Conservation (phyloP, 495 filamentous ascomycete genomes). For the Neurospora sp. region DNA sequence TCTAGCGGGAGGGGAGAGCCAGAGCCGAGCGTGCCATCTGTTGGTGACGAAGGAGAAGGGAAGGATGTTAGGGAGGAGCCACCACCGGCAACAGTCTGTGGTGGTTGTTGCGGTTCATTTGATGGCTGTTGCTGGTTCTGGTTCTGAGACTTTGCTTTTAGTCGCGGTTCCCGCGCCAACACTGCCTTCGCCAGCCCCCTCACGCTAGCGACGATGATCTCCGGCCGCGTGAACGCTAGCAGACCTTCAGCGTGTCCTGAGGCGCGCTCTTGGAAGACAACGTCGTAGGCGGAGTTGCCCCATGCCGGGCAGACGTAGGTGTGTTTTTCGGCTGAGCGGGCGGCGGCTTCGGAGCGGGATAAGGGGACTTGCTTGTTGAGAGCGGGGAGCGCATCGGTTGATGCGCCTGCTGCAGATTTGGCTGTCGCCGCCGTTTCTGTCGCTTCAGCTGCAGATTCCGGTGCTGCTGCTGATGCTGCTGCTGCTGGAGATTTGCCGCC, state of each 20-base stretch:
- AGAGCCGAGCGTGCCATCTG: not conserved
- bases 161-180: conserved; percentile 19
- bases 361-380: not conserved
- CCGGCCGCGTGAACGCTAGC: conserved; percentile 32
- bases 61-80: not conserved
- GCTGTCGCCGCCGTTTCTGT: not conserved
- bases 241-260: conserved; percentile 20
- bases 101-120: not conserved
- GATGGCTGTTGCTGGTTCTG: not conserved
- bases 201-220: conserved; percentile 29
- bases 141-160: conserved; percentile 3
- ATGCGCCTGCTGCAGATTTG: not conserved
- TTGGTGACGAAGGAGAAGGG: not conserved
- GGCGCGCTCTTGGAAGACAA: conserved; percentile 26
- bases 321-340: conserved; percentile 7
- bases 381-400: not conserved
- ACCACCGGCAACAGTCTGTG: not conserved
- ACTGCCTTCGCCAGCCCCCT: conserved; percentile 28
- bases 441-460: not conserved
- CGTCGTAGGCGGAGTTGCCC: conserved; percentile 30
- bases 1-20: not conserved
- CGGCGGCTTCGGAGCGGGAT: not conserved
- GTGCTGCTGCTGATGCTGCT: not conserved
- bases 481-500: not conserved
- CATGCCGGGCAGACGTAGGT: conserved; percentile 35